Percentiles rank a stretch among this genome's conserved stretches.
Evolutionary conservation across 441 rosid genomes (phyloP).

Genomic region (Adansonia rubrostipa): DNA sequence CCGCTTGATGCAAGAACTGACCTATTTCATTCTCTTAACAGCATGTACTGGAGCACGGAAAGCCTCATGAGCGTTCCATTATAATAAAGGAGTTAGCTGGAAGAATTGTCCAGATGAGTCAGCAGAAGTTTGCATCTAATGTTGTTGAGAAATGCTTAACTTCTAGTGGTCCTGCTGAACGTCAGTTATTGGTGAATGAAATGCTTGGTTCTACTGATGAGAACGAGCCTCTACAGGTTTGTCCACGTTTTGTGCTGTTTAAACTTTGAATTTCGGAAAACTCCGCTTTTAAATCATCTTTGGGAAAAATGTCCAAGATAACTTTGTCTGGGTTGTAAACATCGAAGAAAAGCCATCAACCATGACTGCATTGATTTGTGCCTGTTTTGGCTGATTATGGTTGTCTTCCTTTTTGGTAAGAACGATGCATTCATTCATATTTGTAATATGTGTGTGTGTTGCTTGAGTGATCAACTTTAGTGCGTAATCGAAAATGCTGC

Average conservation of each 20-base stretch:
- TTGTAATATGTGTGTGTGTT: not conserved
- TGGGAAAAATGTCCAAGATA: not conserved
- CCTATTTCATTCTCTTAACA: constrained; percentile 28
- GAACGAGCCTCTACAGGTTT: constrained; percentile 95
- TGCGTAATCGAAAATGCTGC: not conserved
- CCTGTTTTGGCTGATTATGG: not conserved
- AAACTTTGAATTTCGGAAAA: not conserved
- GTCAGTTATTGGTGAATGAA: constrained; percentile 81
- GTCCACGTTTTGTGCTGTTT: constrained; percentile 18
- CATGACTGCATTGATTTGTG: not conserved
- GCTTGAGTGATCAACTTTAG: constrained; percentile 15
- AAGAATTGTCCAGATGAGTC: constrained; percentile 92
- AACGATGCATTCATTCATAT: not conserved
- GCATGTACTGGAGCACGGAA: constrained; percentile 69
- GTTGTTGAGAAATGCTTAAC: constrained; percentile 92
- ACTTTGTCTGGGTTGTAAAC: constrained; percentile 3
- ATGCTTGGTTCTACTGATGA: constrained; percentile 92
- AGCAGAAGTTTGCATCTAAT: constrained; percentile 91
- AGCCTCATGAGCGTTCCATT: constrained; percentile 78
- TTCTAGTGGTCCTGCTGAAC: constrained; percentile 75
- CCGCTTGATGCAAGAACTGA: constrained; percentile 14
- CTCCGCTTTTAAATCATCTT: not conserved
- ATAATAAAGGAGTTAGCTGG: constrained; percentile 85
- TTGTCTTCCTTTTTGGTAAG: not conserved
- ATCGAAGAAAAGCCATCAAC: constrained; percentile 18